These are phyloP conservation scores for Emmonsiellopsis sp. DNA, from an alignment of 2,329 filamentous ascomycete genomes.

Conservation along the genomic window DNA sequence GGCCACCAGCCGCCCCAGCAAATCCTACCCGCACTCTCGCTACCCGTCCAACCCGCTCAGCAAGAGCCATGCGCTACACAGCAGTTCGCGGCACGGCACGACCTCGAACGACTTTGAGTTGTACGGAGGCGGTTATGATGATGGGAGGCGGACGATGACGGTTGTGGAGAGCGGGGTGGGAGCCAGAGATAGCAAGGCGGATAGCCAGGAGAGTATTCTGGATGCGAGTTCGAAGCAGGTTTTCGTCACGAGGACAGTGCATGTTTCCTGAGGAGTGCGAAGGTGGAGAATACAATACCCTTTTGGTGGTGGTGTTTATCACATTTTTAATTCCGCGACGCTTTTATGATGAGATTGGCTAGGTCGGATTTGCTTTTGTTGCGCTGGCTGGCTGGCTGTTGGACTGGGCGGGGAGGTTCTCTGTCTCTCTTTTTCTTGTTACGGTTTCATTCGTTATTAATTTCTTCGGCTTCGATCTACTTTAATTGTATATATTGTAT, in stretches of 20 bases:
- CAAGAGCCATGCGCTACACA: neutral
- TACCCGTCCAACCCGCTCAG: neutral
- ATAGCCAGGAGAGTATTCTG: neutral
- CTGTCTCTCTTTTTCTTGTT: no score
- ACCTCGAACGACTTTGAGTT: neutral
- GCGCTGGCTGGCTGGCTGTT: no score
- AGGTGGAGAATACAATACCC: no score
- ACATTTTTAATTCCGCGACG: no score
- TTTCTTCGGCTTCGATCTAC: no score
- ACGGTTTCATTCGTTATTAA: no score
- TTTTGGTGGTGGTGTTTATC: no score
- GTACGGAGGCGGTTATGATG: neutral
- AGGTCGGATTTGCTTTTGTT: no score
- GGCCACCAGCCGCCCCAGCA: neutral
- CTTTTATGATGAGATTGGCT: no score
- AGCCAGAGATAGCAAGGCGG: neutral
- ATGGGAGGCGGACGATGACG: neutral
- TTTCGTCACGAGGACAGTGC: neutral
- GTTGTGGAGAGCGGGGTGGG: neutral
- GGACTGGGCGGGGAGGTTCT: no score
- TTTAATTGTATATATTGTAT: no score
- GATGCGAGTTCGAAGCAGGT: neutral
- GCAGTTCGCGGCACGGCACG: neutral
- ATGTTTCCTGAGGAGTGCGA: neutral
- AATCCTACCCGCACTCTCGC: neutral